Conservation (phyloP, 139 green algal species). For the Yamagishiella unicocca region DNA sequence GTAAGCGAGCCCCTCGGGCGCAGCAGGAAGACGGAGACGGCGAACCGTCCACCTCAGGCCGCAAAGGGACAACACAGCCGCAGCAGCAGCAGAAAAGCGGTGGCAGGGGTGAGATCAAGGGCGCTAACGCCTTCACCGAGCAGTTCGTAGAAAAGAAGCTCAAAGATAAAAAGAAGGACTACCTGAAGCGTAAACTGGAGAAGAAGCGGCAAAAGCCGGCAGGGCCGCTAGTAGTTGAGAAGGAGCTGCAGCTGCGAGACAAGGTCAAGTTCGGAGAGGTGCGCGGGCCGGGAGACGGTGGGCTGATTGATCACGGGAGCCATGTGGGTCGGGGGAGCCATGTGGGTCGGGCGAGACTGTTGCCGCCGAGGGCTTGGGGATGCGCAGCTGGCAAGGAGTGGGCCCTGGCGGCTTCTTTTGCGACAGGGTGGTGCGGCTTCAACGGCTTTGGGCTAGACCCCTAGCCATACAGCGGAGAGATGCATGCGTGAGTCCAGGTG, state of each 20-base stretch:
- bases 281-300: too few relatives aligned
- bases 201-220: background rate
- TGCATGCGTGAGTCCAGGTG: too few relatives aligned
- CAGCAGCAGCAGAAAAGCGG: background rate
- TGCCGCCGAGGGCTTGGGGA: too few relatives aligned
- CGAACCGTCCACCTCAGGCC: constrained; percentile 25
- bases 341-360: too few relatives aligned
- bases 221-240: constrained; percentile 40
- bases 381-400: too few relatives aligned
- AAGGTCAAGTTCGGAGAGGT: constrained; percentile 54
- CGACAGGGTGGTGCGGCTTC: too few relatives aligned
- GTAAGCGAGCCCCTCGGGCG: too few relatives aligned
- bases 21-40: background rate
- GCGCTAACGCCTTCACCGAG: constrained; percentile 1
- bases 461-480: too few relatives aligned
- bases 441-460: too few relatives aligned
- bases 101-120: background rate
- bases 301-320: too few relatives aligned
- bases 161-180: constrained; percentile 47
- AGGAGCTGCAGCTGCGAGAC: constrained; percentile 41
- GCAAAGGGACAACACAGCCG: background rate
- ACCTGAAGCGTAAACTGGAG: constrained; percentile 53
- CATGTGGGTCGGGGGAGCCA: too few relatives aligned
- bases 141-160: constrained; percentile 1
- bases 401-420: too few relatives aligned